Percentiles rank a stretch among this genome's conserved stretches.
Conservation (phyloP, 192 early-diverging fungal genomes). For the Rhizophagus sp. region DNA sequence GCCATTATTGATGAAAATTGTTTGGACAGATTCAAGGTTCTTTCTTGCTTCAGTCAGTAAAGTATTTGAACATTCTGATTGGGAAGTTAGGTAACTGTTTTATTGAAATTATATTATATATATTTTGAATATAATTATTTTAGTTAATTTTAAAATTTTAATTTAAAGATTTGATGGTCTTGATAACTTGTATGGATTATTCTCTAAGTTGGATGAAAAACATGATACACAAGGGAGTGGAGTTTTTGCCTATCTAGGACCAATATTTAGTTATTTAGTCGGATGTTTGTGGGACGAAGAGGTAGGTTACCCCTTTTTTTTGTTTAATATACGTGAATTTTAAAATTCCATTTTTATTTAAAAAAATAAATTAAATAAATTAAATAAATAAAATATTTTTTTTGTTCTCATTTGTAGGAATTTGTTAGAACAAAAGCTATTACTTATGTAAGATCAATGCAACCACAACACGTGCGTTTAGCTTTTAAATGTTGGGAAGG, state of each 20-base stretch:
- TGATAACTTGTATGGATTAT: constrained; percentile 56
- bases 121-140: neutral
- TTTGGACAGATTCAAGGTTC: constrained; percentile 36
- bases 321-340: neutral
- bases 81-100: constrained; percentile 49
- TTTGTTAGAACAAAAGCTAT: constrained; percentile 55
- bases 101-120: neutral
- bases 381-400: too few species aligned
- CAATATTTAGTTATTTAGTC: constrained; percentile 56
- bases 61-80: constrained; percentile 47
- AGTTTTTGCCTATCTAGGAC: constrained; percentile 48
- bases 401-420: constrained; percentile 37
- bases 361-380: neutral
- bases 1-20: constrained; percentile 47
- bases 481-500: constrained; percentile 61
- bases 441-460: constrained; percentile 47
- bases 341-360: neutral
- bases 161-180: constrained; percentile 46
- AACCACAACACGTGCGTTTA: constrained; percentile 47
- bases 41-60: constrained; percentile 49
- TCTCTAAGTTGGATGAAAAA: constrained; percentile 56
- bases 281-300: constrained; percentile 59
- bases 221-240: constrained; percentile 40
- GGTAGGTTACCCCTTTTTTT: constrained; percentile 13
- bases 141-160: neutral